A percentile compares a stretch with the other conserved stretches of the same genome.
These are phyloP conservation scores for Cicer yamashitae DNA, from an alignment of 306 rosid species.

Conservation along the genomic window DNA sequence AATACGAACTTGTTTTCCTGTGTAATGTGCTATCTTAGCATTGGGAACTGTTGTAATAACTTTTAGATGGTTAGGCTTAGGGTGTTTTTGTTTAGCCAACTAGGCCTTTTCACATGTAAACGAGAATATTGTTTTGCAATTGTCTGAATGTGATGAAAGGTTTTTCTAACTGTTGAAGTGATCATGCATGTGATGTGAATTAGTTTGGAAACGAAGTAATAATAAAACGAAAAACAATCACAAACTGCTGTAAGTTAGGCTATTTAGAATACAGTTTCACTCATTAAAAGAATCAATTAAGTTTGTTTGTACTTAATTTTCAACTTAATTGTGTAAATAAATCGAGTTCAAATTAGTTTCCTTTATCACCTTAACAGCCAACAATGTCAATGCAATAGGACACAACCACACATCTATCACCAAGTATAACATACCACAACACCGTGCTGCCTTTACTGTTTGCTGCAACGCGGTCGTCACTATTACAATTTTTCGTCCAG, in stretches of 20 bases:
- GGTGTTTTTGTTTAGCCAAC: slow-evolving; percentile 25
- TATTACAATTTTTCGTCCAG: too few species aligned
- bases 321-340: too few species aligned
- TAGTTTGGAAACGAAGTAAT: background rate
- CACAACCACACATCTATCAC: too few species aligned
- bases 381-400: too few species aligned
- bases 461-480: too few species aligned
- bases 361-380: too few species aligned
- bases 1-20: slow-evolving; percentile 28
- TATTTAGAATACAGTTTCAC: background rate
- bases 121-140: slow-evolving; percentile 31
- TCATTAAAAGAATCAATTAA: background rate
- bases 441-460: too few species aligned
- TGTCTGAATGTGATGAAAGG: slow-evolving; percentile 12
- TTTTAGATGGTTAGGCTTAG: slow-evolving; percentile 35
- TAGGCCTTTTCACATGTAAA: slow-evolving; percentile 29
- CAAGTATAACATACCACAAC: too few species aligned
- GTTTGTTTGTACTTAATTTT: too few species aligned
- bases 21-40: slow-evolving; percentile 28
- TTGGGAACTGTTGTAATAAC: slow-evolving; percentile 43
- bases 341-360: too few species aligned
- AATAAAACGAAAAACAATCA: background rate
- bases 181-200: background rate
- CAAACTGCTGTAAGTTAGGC: background rate
- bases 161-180: background rate